A percentile compares a stretch with the other conserved stretches of the same genome.
These are phyloP conservation scores for Digitaria exilis DNA, from an alignment of 202 grass and related monocot species.

Conservation along the genomic window DNA sequence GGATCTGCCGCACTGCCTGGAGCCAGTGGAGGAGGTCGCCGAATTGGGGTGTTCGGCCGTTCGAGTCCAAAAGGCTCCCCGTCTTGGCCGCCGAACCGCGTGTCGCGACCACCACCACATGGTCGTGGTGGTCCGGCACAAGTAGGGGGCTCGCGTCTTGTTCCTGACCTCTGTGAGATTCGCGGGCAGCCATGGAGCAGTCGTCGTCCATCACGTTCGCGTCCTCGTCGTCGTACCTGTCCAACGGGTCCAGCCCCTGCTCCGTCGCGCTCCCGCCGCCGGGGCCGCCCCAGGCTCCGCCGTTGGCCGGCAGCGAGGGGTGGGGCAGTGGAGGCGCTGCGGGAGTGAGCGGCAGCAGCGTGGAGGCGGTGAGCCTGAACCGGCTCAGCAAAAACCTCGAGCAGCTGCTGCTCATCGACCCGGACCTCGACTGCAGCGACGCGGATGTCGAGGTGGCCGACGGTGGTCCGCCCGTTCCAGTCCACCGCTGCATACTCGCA, in stretches of 20 bases:
- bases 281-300: constrained; percentile 1
- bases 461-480: constrained; percentile 56
- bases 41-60: constrained; percentile 21
- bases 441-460: constrained; percentile 79
- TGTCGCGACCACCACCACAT: background rate
- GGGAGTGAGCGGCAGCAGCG: constrained; percentile 34
- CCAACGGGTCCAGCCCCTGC: constrained; percentile 68
- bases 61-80: constrained; percentile 22
- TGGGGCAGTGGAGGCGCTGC: constrained; percentile 1
- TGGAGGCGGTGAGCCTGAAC: constrained; percentile 59
- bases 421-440: constrained; percentile 80
- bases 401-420: constrained; percentile 70
- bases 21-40: background rate
- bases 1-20: constrained; percentile 49
- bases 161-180: background rate
- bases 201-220: constrained; percentile 79
- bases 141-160: constrained; percentile 2
- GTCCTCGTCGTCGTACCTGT: constrained; percentile 78
- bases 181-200: constrained; percentile 55
- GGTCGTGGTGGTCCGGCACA: constrained; percentile 38
- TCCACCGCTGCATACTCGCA: constrained; percentile 94
- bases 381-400: constrained; percentile 76
- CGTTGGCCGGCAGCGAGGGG: constrained; percentile 13
- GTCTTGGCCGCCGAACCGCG: constrained; percentile 24
- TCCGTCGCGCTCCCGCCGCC: constrained; percentile 22